These are phyloP conservation scores for Rutidosis leptorrhynchoides DNA, from an alignment of 129 eudicot genomes.

Conservation along the genomic window DNA sequence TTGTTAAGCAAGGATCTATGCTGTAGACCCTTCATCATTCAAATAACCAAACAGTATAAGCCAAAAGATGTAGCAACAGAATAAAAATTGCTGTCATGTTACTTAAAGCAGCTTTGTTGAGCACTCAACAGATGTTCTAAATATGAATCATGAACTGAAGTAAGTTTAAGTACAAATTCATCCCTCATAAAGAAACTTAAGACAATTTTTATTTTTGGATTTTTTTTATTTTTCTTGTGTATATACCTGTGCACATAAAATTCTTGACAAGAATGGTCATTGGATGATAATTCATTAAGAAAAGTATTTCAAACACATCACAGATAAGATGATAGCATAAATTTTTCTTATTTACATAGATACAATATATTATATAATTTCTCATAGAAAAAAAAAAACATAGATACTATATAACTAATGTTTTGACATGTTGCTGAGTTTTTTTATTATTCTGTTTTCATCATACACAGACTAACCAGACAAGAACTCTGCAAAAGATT, in stretches of 20 bases:
- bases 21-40: conserved; percentile 25
- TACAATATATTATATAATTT: conserved; percentile 8
- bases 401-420: conserved; percentile 17
- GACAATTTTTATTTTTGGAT: neutral
- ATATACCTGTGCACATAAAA: neutral
- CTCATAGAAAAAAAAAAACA: conserved; percentile 30
- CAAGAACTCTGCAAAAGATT: conserved; percentile 37
- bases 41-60: conserved; percentile 24
- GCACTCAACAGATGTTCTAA: conserved; percentile 20
- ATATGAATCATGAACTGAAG: conserved; percentile 1
- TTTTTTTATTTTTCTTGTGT: no score
- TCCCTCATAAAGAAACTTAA: conserved; percentile 15
- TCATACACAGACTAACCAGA: conserved; percentile 48
- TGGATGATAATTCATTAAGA: conserved; percentile 7
- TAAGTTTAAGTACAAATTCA: conserved; percentile 10
- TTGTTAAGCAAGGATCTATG: conserved; percentile 38
- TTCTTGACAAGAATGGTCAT: conserved; percentile 21
- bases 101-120: conserved; percentile 19
- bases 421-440: conserved; percentile 24
- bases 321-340: conserved; percentile 18
- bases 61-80: conserved; percentile 20
- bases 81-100: conserved; percentile 22
- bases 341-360: neutral
- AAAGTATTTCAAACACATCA: conserved; percentile 15
- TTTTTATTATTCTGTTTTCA: conserved; percentile 12